Evolutionary conservation across 2,329 filamentous ascomycete species (phyloP), one percentile per base, ranked within the genome.

Genomic region (Apiospora malaysiana): DNA sequence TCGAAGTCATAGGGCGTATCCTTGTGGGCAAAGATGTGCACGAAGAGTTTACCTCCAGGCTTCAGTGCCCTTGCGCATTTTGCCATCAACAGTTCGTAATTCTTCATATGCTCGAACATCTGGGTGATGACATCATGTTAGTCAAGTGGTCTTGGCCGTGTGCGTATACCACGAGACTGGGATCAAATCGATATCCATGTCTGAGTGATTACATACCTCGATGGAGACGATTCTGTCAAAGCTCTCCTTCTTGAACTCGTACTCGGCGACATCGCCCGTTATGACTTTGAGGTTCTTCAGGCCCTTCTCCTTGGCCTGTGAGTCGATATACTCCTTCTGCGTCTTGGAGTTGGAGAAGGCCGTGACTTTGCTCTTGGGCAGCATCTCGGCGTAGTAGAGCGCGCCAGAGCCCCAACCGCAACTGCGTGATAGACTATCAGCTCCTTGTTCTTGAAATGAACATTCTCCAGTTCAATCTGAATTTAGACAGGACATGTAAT

Each of bases 71-170:
- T 83, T 4, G 85, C 77, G 21, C 93, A 81, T 79, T 93, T 93
- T 59, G 86, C 85, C 82, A 93, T 87, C 32, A 93, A 85, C 16
- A 89, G 82, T 73, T 91, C 87, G 79, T 93, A 93, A 79, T 93
- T 93, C 79, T 93, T 93, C 91, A 93, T 93, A 79, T 93, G 91
- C 78, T 93, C 91, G 76, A 93, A 93, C 16, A 93, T 84, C 85
- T 92, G 49, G 42, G 18, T 10, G 37, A 67, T 25, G 21, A 2
- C 16, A 3, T 14, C 42, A 9, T 51, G 4, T 59, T 14, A 74
- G 69, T 69, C 66, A 10, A n/a, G 68, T 43, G 2, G 5, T 25
- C 5, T 37, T 67, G 14, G 14, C 27, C 14, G 9, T 8, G 25
- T 45, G 10, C 42, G 18, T 45, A 23, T 18, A 32, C 32, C 32